phyloP scores from a whole-genome alignment of 2,329 filamentous ascomycete species.

The Beauveria brongniartii region DNA sequence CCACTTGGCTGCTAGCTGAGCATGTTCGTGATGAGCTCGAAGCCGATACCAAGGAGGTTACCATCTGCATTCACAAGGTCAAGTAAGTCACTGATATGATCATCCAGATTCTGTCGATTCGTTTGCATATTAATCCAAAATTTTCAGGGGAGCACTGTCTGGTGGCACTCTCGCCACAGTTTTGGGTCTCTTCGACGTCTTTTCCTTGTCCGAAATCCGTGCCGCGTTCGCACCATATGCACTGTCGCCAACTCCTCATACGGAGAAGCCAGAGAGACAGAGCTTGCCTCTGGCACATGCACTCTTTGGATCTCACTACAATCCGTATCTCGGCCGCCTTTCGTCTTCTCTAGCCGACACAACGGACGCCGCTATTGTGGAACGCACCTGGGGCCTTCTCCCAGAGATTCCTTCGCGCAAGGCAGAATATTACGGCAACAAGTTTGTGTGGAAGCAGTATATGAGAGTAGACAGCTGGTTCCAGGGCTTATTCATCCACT shows the following conservation, averaged over 20 bases:
- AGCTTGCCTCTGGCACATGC: conserved; percentile 32
- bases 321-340: conserved; percentile 46
- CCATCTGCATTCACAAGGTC: conserved; percentile 39
- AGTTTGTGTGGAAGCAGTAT: conserved; percentile 51
- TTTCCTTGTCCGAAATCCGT: conserved; percentile 38
- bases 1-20: conserved; percentile 45
- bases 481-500: conserved; percentile 42
- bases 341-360: conserved; percentile 42
- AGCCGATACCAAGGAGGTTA: conserved; percentile 44
- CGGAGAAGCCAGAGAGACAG: conserved; percentile 22
- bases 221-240: conserved; percentile 43
- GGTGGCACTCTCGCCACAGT: conserved; percentile 63
- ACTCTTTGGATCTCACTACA: conserved; percentile 40
- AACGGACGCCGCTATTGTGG: conserved; percentile 47
- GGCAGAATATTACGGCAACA: conserved; percentile 49
- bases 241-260: conserved; percentile 47
- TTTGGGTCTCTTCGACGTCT: conserved; percentile 49
- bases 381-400: conserved; percentile 56
- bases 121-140: conserved; percentile 1
- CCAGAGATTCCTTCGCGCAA: conserved; percentile 34
- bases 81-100: conserved; percentile 22
- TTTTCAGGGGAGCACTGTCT: conserved; percentile 40
- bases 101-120: no score
- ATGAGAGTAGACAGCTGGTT: conserved; percentile 42
- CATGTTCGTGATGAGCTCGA: conserved; percentile 41